Evolutionary conservation across 805 yeast genomes (phyloP).

Genomic region (Starmera caribaea): DNA sequence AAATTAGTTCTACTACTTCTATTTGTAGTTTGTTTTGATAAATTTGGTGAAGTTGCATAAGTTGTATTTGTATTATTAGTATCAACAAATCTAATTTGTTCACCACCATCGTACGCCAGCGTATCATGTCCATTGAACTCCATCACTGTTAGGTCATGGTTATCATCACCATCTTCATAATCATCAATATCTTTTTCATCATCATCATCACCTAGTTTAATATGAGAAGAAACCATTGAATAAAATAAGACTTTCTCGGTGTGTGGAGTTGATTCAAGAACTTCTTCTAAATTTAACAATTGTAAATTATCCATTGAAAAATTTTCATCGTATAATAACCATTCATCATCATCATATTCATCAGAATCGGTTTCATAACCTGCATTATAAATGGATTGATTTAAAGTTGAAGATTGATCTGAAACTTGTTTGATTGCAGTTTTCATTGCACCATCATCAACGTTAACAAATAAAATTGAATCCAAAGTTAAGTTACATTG

Average conservation of each 20-base stretch:
- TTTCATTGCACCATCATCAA: constrained; percentile 9
- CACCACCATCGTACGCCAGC: constrained; percentile 1
- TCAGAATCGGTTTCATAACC: background rate
- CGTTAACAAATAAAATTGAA: constrained; percentile 12
- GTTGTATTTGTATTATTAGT: constrained; percentile 12
- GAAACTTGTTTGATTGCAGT: constrained; percentile 17
- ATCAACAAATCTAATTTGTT: constrained; percentile 10
- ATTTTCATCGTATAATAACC: constrained; percentile 29
- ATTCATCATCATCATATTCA: constrained; percentile 21
- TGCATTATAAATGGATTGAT: background rate
- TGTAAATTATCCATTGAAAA: constrained; percentile 28
- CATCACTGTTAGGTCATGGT: constrained; percentile 16
- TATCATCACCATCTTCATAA: constrained; percentile 3
- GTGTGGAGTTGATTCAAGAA: constrained; percentile 17
- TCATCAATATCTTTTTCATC: constrained; percentile 5
- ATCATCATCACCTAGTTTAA: background rate
- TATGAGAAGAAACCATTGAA: constrained; percentile 8
- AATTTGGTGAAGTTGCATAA: constrained; percentile 10
- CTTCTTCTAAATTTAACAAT: constrained; percentile 23
- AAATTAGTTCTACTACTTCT: constrained; percentile 11
- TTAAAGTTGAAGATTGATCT: background rate
- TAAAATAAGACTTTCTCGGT: constrained; percentile 25
- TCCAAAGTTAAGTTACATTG: constrained; percentile 9
- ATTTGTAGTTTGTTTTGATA: constrained; percentile 13
- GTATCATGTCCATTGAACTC: constrained; percentile 13